Percentiles rank a stretch among this genome's conserved stretches.
phyloP scores from a whole-genome alignment of 129 eudicot genomes.

The Centaurea solstitialis region DNA sequence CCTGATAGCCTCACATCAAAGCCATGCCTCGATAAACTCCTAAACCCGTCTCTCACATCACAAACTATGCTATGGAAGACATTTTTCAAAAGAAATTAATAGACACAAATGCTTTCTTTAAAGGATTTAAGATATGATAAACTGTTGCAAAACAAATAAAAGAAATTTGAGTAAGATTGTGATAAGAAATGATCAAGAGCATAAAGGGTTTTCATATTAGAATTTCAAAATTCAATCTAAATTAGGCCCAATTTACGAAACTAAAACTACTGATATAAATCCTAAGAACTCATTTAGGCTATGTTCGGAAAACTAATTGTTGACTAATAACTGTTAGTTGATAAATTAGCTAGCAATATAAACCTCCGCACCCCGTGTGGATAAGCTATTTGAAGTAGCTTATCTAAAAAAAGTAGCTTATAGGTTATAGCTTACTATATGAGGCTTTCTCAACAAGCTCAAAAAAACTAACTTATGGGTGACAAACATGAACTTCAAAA shows the following conservation, averaged over 20 bases:
- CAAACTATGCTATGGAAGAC: conserved; percentile 94
- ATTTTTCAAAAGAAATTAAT: conserved; percentile 38
- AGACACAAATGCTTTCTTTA: not conserved
- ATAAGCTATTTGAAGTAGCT: not conserved
- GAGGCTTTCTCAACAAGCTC: not conserved
- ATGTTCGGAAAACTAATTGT: not conserved
- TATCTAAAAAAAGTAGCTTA: not conserved
- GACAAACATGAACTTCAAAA: not conserved
- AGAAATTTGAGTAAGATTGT: conserved; percentile 3
- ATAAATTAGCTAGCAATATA: not conserved
- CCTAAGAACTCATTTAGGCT: not conserved
- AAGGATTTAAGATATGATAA: conserved; percentile 17
- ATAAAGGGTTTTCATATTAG: conserved; percentile 4
- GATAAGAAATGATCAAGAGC: conserved; percentile 1
- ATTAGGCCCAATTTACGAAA: not conserved
- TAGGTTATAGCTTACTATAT: not conserved
- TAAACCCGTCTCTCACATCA: conserved; percentile 78
- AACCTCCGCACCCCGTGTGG: not conserved
- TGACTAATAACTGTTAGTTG: not conserved
- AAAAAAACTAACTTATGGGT: not conserved
- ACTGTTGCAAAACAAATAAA: conserved; percentile 43
- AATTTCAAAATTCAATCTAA: conserved; percentile 18
- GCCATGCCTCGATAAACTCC: conserved; percentile 81
- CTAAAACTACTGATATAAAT: too few species aligned
- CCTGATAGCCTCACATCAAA: conserved; percentile 73